Base-by-base conservation (phyloP, 2,329 filamentous ascomycete genomes). In the Pleoardoris graminearum region DNA sequence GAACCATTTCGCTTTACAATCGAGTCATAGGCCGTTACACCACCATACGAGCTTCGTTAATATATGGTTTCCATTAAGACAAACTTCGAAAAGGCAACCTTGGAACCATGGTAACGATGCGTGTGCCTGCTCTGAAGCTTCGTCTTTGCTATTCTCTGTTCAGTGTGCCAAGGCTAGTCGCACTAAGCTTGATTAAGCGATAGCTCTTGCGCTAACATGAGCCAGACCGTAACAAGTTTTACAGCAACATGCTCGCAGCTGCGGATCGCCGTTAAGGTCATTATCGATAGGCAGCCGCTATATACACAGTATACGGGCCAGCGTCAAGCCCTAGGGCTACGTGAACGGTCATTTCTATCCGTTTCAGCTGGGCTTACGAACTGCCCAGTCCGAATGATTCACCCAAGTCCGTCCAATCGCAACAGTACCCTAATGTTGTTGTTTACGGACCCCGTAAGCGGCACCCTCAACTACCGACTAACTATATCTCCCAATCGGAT, bases 361-460 rank as follows among this genome's bases (percentile, higher is more conserved):
- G 44, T 37, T 37, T 38, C 33, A 30, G 44, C 44, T 33, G 16
- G 14, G 19, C 22, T 16, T 37, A 17, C 33, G 22, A 27, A 12
- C 19, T n/a, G 33, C 23, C 32, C 44, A 47, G 44, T 37, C 44
- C 44, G 44, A 29, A 27, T 22, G 44, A 29, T 38, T 30, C 22
- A 38, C 33, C 11, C 8, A 29, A 38, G 33, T 47, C 44, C 44
- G 44, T 14, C 44, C 32, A 47, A 38, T 37, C 21, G 32, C 33
- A 29, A 36, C 8, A 14, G 7, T 10, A 14, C 22, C 33, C 16
- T 8, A 35, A 36, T n/a, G 17, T 36, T 21, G 21, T 7, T n/a
- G n/a, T 2, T 29, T 10, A 21, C n/a, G 22, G 14, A n/a, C 23
- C 23, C 30, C 29, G 30, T 27, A 29, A 29, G 29, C 43, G 30